Evolutionary conservation across 805 yeast species (phyloP), one percentile per base, ranked within the genome.

Genomic region (Lachancea sp.): DNA sequence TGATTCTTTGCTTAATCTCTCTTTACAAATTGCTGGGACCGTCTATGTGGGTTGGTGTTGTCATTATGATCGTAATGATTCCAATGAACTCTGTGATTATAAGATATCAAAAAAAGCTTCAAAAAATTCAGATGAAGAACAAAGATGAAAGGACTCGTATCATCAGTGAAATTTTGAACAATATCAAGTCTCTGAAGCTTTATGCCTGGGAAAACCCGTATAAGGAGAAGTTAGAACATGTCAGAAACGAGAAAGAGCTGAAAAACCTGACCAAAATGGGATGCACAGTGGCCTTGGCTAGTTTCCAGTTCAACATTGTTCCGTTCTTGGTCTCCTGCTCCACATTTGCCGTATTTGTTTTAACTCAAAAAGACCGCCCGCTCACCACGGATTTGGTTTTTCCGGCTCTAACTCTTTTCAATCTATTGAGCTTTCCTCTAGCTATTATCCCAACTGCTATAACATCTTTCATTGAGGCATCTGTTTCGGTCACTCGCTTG

Each of bases 151-250:
- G 99, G 71, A 85, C 96, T 10, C 80, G 96, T 54, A 71, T 90
- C 36, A 84, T 88, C 45, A 81, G 87, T 49, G 97, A 91, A 62
- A 85, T 91, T 45, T 73, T 91, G 62, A 87, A 86, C 63, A 91
- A 90, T 59, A 87, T 93, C 63, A 91, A 89, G 68, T 87, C 96
- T 11, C 72, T 93, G 62, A 93, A 93, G 63, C 73, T 95, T 41
- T 93, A 93, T 59, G 95, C 95, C 2, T 93, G 99, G 99, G 99
- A 93, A 67, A 69, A 63, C 27, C 95, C 98, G 2, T 89, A 87
- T 62, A 77, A 78, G 58, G 75, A 73, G 25, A 84, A 83, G 55
- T 72, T 95, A 47, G 78, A 78, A 52, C 69, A 80, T 57, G 95
- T 91, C 18, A 83, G 99, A 74, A 88, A 91, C 60, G 86, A 86